Conservation (phyloP, 495 filamentous ascomycete species). For the Annulohypoxylon stygium region DNA sequence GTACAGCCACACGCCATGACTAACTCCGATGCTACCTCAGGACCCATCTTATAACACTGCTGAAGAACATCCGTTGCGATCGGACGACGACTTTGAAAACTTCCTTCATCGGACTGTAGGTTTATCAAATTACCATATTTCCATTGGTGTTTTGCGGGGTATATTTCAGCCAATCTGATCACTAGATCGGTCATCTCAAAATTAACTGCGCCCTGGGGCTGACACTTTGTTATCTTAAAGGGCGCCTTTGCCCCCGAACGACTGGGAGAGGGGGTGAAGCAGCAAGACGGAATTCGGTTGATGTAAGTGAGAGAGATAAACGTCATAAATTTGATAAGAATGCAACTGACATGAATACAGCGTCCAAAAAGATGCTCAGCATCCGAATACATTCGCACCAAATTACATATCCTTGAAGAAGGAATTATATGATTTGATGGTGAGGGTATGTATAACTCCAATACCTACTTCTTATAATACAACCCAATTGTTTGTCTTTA, state of each 20-base stretch:
- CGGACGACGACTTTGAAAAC: conserved; percentile 66
- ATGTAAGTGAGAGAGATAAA: conserved; percentile 56
- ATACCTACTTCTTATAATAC: neutral
- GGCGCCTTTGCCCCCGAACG: conserved; percentile 62
- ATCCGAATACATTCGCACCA: conserved; percentile 66
- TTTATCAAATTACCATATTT: conserved; percentile 3
- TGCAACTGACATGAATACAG: conserved; percentile 49
- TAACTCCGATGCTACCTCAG: conserved; percentile 42
- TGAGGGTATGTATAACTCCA: conserved; percentile 40
- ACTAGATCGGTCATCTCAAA: conserved; percentile 2
- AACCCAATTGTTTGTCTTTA: neutral
- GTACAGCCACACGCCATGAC: neutral
- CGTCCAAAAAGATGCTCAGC: conserved; percentile 63
- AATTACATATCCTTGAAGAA: conserved; percentile 59
- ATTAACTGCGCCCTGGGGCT: conserved; percentile 4
- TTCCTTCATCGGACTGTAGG: conserved; percentile 63
- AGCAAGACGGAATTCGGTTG: conserved; percentile 61
- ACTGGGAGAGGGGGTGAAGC: conserved; percentile 56
- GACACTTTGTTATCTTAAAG: conserved; percentile 44
- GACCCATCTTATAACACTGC: conserved; percentile 58
- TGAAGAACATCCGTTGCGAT: conserved; percentile 64
- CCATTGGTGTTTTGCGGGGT: conserved; percentile 10
- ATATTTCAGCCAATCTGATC: neutral
- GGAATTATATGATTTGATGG: conserved; percentile 55
- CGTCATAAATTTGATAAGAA: neutral